Evolutionary conservation across 75 land plant genomes (phyloP), one percentile per base, ranked within the genome.

Genomic region (Azolla pinnata): DNA sequence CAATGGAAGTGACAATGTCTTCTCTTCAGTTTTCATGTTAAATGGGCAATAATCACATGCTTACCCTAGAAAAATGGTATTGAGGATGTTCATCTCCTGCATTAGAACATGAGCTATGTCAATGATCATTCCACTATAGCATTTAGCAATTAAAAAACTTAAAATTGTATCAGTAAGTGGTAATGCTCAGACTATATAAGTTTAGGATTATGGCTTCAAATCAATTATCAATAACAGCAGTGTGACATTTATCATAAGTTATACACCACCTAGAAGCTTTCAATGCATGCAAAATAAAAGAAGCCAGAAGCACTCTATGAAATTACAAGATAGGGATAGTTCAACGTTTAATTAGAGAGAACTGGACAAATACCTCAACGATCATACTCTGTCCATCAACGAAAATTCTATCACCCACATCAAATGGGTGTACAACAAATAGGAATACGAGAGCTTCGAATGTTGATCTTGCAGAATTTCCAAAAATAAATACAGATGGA

Each of bases 51-150:
- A 35, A 29, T 51, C n/a, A 53, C n/a, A n/a, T n/a, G n/a, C 72
- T 54, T 67, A 73, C 75, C 67, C 68, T 29, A 73, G 57, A 47
- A 73, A 67, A 29, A 73, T 61, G 47, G 75, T 73, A 60, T 73
- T 73, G 38, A 73, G 65, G 17, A 73, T 61, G 33, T 73, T 73
- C 75, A 73, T 73, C 45, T 73, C 75, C 75, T 72, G 75, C 69
- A 66, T n/a, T n/a, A n/a, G n/a, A n/a, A n/a, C n/a, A n/a, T n/a
- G n/a, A n/a, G n/a, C n/a, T n/a, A n/a, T n/a, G n/a, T n/a, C n/a
- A n/a, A n/a, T n/a, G n/a, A n/a, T n/a, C n/a, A n/a, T n/a, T n/a
- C n/a, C n/a, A n/a, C n/a, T n/a, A n/a, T n/a, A n/a, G n/a, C n/a
- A n/a, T n/a, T n/a, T n/a, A n/a, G n/a, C n/a, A n/a, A n/a, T n/a